Evolutionary conservation across 495 filamentous ascomycete genomes (phyloP).

Genomic region (Talaromyces ruber): DNA sequence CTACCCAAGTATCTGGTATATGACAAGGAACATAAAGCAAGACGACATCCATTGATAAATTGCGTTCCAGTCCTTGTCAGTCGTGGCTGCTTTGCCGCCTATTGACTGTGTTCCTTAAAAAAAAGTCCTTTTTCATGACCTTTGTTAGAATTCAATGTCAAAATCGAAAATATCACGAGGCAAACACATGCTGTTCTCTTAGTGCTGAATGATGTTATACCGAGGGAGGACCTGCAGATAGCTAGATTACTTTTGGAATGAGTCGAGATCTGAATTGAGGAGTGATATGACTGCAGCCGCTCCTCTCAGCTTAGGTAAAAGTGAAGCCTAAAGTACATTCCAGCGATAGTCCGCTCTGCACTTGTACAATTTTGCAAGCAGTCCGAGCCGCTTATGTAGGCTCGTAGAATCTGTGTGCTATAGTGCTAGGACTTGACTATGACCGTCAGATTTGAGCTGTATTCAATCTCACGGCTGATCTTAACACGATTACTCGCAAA

Average conservation of each 20-base stretch:
- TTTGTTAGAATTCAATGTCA: neutral
- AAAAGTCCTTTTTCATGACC: neutral
- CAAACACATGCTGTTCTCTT: neutral
- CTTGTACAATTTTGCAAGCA: neutral
- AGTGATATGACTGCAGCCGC: neutral
- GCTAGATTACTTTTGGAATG: neutral
- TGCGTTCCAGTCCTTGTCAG: neutral
- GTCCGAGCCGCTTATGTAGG: neutral
- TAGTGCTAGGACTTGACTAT: neutral
- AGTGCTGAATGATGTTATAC: neutral
- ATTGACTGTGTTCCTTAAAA: neutral
- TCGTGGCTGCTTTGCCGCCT: neutral
- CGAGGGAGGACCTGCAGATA: neutral
- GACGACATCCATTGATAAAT: neutral
- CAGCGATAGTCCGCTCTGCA: neutral
- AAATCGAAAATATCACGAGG: neutral
- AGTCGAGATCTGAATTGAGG: neutral
- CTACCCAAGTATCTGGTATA: neutral
- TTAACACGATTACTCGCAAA: neutral
- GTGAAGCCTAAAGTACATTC: neutral
- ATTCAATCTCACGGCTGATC: neutral
- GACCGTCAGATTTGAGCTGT: neutral
- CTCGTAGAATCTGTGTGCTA: neutral
- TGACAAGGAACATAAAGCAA: neutral
- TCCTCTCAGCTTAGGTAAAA: neutral